Conservation (phyloP, 345 rosid genomes). For the Rhizophora mangle region DNA sequence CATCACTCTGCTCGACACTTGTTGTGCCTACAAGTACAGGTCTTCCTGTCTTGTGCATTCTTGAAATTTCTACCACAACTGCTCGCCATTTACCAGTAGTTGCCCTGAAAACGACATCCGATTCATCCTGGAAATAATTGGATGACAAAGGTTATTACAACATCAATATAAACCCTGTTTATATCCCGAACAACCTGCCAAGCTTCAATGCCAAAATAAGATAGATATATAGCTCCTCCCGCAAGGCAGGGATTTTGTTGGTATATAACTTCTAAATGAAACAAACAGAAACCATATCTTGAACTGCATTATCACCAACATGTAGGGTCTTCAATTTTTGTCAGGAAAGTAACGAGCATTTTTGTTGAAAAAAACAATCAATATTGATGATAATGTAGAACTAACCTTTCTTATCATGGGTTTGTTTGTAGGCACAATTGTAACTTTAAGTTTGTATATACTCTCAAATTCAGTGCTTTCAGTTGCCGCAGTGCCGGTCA, state of each 20-base stretch:
- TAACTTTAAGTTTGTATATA: conserved; percentile 95
- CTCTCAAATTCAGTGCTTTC: conserved; percentile 97
- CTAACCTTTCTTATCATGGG: conserved; percentile 94
- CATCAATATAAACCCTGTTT: background rate
- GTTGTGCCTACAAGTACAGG: conserved; percentile 98
- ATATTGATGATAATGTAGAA: conserved; percentile 11
- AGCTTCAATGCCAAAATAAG: background rate
- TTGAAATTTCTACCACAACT: conserved; percentile 89
- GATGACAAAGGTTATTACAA: conserved; percentile 4
- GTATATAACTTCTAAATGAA: background rate
- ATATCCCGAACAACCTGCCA: background rate
- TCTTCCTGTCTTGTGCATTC: conserved; percentile 90
- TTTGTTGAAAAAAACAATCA: conserved; percentile 1
- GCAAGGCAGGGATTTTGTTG: background rate
- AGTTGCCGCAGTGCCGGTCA: conserved; percentile 99
- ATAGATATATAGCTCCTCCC: background rate
- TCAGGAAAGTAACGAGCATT: conserved; percentile 9
- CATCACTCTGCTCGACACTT: conserved; percentile 98
- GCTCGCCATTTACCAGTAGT: conserved; percentile 90
- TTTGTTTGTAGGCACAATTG: conserved; percentile 95
- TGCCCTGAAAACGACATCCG: conserved; percentile 95
- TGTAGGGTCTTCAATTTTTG: conserved; percentile 1
- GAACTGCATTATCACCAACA: conserved; percentile 1
- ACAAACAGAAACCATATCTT: background rate
- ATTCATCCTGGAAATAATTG: conserved; percentile 72